Base-by-base conservation (phyloP, 805 yeast genomes). In the Ogataea trehalophila region DNA sequence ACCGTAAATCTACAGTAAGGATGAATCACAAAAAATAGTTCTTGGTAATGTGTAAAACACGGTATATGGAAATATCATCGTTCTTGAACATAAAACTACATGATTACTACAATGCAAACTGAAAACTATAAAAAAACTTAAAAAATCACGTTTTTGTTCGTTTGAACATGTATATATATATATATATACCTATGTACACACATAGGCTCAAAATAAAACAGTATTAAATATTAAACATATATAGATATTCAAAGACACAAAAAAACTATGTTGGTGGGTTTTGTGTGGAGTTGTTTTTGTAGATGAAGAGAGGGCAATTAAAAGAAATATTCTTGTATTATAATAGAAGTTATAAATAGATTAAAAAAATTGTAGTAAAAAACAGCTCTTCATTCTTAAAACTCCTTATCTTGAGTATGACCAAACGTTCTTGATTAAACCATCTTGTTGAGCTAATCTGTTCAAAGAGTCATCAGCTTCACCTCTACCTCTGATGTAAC, bases 401-500 rank as follows among this genome's bases (percentile, higher is more conserved):
- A 37, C 16, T 37, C 47, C 68, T 81, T 86, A 87, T 84, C 94
- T 92, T 78, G 94, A 86, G 87, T 85, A 85, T 71, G 88, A 74
- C 92, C 94, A 85, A 80, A 86, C 94, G 79, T 90, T 91, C 83
- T 87, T 87, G 76, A 94, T 81, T 74, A 94, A 81, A 81, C 98
- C 98, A 74, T 94, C 98, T 72, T 84, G 86, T 82, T 94, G 97
- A 66, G 98, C 95, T 72, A 94, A 87, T 83, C 99, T 90, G 96
- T 94, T 94, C 73, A 94, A 77, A 61, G 97, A 89, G 80, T 94
- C 99, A 71, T 94, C 99, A 71, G 97, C 88, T 83, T 94, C 99
- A 80, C 98, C 99, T 81, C 96, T 87, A 72, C 91, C 80, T 85
- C 99, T 91, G 75, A 94, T 85, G 85, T 85, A 89, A 70, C 99